Base-by-base conservation (phyloP, 164 flowering plant genomes). In the Nymphaea thermarum region DNA sequence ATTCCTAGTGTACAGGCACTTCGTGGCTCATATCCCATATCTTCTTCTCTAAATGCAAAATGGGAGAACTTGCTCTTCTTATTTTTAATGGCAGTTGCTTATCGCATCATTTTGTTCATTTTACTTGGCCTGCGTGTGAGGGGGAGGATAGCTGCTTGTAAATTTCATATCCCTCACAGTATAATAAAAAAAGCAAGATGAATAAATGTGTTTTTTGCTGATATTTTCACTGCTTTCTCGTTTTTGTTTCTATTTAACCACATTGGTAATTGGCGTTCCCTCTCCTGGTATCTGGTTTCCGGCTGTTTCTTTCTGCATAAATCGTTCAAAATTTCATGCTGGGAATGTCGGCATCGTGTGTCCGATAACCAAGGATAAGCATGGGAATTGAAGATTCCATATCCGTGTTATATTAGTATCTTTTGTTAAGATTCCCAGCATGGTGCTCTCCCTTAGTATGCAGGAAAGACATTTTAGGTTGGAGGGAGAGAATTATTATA, bases 1-100 rank as follows among this genome's bases (percentile, higher is more conserved):
- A 87, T 95, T 71, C 71, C 99, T 4, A 98, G 97, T 4, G 80
- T 75, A 63, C 89, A 95, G 76, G 97, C 99, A 41, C 82, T 92
- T 42, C 86, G 71, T 11, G 84, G 83, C 36, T 82, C 80, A 2
- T 95, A 90, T 51, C 81, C 86, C 57, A 84, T 89, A 63, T 87
- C 96, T 47, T 64, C 81, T 6, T 68, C 75, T 71, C 62, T 62
- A 25, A 83, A 80, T 70, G 86, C 93, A 42, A 95, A 92, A 79
- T 95, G 99, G 99, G 71, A 60, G 74, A 90, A 95, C 66, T 70
- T 95, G 47, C 78, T 95, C 42, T 75, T 87, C 4, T 71, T 95
- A 73, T 84, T 87, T 74, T 76, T 90, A 6, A 92, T 95, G 94
- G 93, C 90, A 0, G 63, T 87, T 44, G 87, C 72, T 42, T 92